Percentiles rank a stretch among this genome's conserved stretches.
phyloP scores from a whole-genome alignment of 345 rosid genomes.

The Capsella bursapastoris region DNA sequence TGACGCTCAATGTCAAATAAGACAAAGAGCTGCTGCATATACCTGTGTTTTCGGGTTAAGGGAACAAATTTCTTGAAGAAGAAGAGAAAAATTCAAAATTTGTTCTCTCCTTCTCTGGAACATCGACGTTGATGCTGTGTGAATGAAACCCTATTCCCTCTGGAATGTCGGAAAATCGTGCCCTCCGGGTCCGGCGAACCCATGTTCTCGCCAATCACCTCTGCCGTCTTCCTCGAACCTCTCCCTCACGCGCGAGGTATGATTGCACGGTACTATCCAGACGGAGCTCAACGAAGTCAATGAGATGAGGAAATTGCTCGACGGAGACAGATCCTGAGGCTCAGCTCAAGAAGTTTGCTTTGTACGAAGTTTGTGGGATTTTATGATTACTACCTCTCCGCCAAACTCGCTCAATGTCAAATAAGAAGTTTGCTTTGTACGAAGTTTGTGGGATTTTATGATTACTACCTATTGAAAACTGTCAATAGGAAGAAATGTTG shows the following conservation, averaged over 20 bases:
- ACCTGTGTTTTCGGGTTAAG: not conserved
- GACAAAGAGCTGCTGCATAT: no score
- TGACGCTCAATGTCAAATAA: no score
- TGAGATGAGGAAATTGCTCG: slow-evolving; percentile 70
- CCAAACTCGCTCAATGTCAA: slow-evolving; percentile 49
- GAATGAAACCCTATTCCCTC: not conserved
- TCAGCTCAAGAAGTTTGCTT: slow-evolving; percentile 64
- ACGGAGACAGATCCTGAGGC: slow-evolving; percentile 53
- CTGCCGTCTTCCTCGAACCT: not conserved
- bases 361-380: slow-evolving; percentile 55
- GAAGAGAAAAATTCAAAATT: not conserved
- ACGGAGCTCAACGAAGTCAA: slow-evolving; percentile 62
- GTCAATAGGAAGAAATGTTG: no score
- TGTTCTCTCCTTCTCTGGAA: not conserved
- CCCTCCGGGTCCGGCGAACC: slow-evolving; percentile 49
- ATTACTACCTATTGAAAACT: slow-evolving; percentile 55
- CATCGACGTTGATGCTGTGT: not conserved
- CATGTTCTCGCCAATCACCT: slow-evolving; percentile 52
- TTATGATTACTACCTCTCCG: slow-evolving; percentile 70
- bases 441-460: slow-evolving; percentile 63
- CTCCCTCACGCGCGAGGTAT: slow-evolving; percentile 47
- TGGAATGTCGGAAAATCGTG: slow-evolving; percentile 46
- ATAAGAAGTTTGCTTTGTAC: slow-evolving; percentile 54
- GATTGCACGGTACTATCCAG: slow-evolving; percentile 61
- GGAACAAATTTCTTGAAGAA: not conserved